Percentiles rank a stretch among this genome's conserved stretches.
These are phyloP conservation scores for Desmodesmus armatus DNA, from an alignment of 139 green algal genomes.

Conservation along the genomic window DNA sequence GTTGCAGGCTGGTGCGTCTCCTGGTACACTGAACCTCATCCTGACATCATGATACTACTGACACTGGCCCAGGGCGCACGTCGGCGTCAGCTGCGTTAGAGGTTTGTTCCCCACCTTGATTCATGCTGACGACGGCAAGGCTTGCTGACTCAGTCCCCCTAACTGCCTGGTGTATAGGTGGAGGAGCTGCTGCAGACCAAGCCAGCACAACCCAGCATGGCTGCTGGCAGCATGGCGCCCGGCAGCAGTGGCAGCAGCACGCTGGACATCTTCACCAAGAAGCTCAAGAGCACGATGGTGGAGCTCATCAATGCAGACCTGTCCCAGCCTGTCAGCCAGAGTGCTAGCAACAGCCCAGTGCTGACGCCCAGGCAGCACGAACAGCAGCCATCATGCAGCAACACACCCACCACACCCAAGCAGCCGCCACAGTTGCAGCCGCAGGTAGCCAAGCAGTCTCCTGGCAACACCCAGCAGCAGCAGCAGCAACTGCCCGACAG, in stretches of 20 bases:
- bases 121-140: too few species aligned
- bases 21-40: too few species aligned
- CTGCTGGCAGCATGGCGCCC: neutral
- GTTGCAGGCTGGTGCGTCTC: too few species aligned
- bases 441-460: neutral
- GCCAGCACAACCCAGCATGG: conserved; percentile 22
- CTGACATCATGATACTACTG: too few species aligned
- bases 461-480: neutral
- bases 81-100: too few species aligned
- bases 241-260: conserved; percentile 1
- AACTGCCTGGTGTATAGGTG: conserved; percentile 39
- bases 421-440: neutral
- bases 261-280: conserved; percentile 40
- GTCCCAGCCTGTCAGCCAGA: conserved; percentile 26
- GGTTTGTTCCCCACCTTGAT: too few species aligned
- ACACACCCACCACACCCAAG: conserved; percentile 5
- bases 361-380: conserved; percentile 8
- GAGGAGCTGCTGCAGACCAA: conserved; percentile 61
- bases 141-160: neutral
- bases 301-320: conserved; percentile 51
- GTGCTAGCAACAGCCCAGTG: neutral
- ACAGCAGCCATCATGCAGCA: neutral
- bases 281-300: conserved; percentile 47
- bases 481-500: neutral
- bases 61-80: too few species aligned